Evolutionary conservation across 2,329 filamentous ascomycete species (phyloP), one percentile per base, ranked within the genome.

Genomic region (Geosmithia putterillii): DNA sequence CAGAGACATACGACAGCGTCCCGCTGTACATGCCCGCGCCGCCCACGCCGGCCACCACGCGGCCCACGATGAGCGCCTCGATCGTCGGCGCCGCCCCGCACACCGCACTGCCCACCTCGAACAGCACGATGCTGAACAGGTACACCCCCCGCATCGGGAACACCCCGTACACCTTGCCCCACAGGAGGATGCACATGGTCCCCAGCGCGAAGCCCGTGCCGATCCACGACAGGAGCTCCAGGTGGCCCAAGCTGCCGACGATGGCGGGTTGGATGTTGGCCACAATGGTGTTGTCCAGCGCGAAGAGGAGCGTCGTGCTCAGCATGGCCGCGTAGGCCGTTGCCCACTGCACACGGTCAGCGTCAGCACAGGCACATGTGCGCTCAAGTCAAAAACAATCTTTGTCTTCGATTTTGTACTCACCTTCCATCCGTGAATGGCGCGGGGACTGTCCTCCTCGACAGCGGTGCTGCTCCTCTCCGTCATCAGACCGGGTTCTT

Each of bases 251-350:
- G 1, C 50, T 45, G 14, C 55, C 49, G 7, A 65, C 50, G 15
- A 70, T 63, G 4, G 51, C 47, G 0, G 60, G 62, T 44, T 71
- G 66, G 7, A 72, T 57, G 49, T 67, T 62, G 21, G 69, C 68
- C 2, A 68, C 60, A 38, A 75, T 68, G 4, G 70, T 74, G 41
- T 64, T 71, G 54, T 69, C 65, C 25, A 69, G 56, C 12, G 61
- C 60, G 48, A 69, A 70, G 3, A 71, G 62, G 21, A 69, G 50
- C 15, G 38, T 43, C 2, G 47, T 44, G 6, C 42, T 45, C 18
- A 47, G 43, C 25, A 51, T 46, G 23, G 47, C 39, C 2, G 37
- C 15, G 40, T 45, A 45, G 7, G 42, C 44, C 10, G 48, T 8
- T 7, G 40, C 43, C 49, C 49, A 49, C 47, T 49, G 38, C 25